Evolutionary conservation across 176 grass and related monocot species (phyloP).

Genomic region (Eremochloa ophiuroides): DNA sequence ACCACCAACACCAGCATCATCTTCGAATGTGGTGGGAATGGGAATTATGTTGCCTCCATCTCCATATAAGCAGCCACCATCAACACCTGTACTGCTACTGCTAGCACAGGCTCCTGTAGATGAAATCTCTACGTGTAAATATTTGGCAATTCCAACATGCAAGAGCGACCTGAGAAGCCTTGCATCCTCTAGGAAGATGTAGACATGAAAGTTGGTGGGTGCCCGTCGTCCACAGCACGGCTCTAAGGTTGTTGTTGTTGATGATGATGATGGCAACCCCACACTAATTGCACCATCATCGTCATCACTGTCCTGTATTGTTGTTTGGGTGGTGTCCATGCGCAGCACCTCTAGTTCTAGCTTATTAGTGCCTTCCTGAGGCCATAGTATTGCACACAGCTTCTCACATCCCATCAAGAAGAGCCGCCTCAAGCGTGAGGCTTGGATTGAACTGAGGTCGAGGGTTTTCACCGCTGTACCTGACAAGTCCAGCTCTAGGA

Average conservation of each 20-base stretch:
- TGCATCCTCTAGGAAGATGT: no score
- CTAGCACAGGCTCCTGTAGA: background rate
- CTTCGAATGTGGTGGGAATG: no score
- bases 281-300: no score
- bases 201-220: no score
- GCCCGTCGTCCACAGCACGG: background rate
- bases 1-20: no score
- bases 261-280: no score
- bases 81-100: background rate
- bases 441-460: background rate
- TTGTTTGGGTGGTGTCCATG: background rate
- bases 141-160: no score
- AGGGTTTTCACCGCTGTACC: background rate
- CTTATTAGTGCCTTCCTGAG: accelerated
- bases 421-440: background rate
- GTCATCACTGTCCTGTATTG: background rate
- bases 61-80: background rate
- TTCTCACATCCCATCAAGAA: slow-evolving; percentile 6
- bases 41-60: no score
- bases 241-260: background rate
- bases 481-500: background rate
- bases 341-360: background rate
- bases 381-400: slow-evolving; percentile 25
- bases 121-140: no score
- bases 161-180: no score